Evolutionary conservation across 2,329 filamentous ascomycete species (phyloP).

Genomic region (Clarireedia homoeocarpa): DNA sequence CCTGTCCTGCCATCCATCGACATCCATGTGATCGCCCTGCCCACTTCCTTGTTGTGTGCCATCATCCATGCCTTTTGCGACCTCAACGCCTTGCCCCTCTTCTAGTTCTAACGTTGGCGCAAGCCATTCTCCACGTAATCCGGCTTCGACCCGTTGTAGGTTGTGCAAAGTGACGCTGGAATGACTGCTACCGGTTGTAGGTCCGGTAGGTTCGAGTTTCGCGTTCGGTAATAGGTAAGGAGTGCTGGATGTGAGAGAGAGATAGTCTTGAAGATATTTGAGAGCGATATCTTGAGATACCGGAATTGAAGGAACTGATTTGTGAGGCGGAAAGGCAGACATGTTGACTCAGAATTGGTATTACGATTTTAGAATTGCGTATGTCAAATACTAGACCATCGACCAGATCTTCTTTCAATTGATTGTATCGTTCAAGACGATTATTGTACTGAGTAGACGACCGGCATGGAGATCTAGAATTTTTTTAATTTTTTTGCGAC

Average conservation of each 20-base stretch:
- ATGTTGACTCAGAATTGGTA: slow-evolving; percentile 15
- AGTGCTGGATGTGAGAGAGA: slow-evolving; percentile 19
- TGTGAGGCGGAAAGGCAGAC: slow-evolving; percentile 27
- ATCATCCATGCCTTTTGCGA: slow-evolving; percentile 23
- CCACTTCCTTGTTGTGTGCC: slow-evolving; percentile 18
- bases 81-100: slow-evolving; percentile 14
- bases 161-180: slow-evolving; percentile 42
- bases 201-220: slow-evolving; percentile 27
- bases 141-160: slow-evolving; percentile 43
- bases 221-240: slow-evolving; percentile 30
- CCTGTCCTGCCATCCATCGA: slow-evolving; percentile 30
- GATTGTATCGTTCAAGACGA: neutral
- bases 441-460: neutral
- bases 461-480: neutral
- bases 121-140: slow-evolving; percentile 42
- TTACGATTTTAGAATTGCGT: neutral
- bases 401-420: too few relatives aligned
- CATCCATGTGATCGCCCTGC: slow-evolving; percentile 21
- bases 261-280: slow-evolving; percentile 26
- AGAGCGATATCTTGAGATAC: slow-evolving; percentile 25
- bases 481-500: slow-evolving; percentile 10
- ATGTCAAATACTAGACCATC: neutral
- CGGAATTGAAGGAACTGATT: slow-evolving; percentile 21
- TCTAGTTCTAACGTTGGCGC: slow-evolving; percentile 34
- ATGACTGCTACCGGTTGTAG: slow-evolving; percentile 21